Evolutionary conservation across 1,284 basidiomycete genomes (phyloP).

Genomic region (Rhizoctonia solani): DNA sequence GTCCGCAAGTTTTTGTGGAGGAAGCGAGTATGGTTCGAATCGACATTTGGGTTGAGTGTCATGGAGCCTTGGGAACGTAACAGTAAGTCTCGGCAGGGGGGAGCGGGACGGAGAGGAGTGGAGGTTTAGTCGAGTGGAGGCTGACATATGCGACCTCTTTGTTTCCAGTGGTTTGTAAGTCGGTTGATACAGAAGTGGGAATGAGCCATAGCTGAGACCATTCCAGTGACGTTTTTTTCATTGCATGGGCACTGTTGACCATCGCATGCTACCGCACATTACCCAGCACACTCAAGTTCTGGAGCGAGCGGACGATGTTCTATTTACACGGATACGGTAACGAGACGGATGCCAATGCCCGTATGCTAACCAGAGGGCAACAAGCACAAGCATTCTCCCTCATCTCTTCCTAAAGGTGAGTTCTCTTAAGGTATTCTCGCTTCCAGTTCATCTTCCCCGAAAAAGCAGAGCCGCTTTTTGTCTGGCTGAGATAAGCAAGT

Average conservation of each 20-base stretch:
- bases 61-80: conserved; percentile 67
- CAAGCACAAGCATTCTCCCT: no score
- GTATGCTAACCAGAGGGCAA: no score
- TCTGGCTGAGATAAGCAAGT: no score
- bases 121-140: no score
- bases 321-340: conserved; percentile 1
- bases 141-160: no score
- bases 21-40: conserved; percentile 55
- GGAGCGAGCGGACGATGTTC: not conserved
- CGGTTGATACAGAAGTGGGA: not conserved
- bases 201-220: no score
- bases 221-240: conserved; percentile 18
- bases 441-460: no score
- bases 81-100: not conserved
- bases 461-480: no score
- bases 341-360: not conserved
- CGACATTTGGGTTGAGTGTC: conserved; percentile 66
- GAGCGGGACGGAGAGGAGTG: not conserved
- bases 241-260: conserved; percentile 16
- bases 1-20: conserved; percentile 51
- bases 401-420: no score
- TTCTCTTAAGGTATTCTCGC: no score
- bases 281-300: conserved; percentile 13
- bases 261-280: conserved; percentile 19
- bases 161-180: conserved; percentile 23